Base-by-base conservation (phyloP, 148 eudicot genomes). In the Amaranthus cruentus region DNA sequence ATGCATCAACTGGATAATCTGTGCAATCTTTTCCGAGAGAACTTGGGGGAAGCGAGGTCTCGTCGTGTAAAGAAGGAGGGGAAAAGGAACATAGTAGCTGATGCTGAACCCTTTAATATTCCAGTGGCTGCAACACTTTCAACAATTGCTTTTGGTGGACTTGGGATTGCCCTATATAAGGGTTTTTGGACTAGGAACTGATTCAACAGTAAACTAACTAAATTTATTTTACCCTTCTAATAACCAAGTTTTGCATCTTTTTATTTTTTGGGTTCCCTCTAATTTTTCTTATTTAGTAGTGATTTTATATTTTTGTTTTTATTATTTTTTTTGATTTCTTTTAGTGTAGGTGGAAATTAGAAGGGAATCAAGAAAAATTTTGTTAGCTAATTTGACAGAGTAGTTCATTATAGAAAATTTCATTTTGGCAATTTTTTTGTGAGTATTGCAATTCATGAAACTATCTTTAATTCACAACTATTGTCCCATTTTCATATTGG, bases 1-100 rank as follows among this genome's bases (percentile, higher is more conserved):
- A 80, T 86, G 86, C 93, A 91, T 75, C 96, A 95, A 73, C 71
- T 95, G 47, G 98, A 90, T 48, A 90, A 84, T 72, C 88, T 95
- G 3, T 85, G 81, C 76, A 87, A 74, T 60, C 85, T 85, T 80
- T 85, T 95, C 13, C 70, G 83, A 5, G 96, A 85, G 54, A 84
- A 72, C 52, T 67, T 82, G 73, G 88, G 81, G 48, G 90, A 84
- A 56, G 91, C 83, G 72, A 80, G 64, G 47, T 42, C 86, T 3
- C 79, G 67, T 21, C 84, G 66, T 28, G 80, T 68, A 76, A 86
- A 79, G 67, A 69, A 54, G 4, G 79, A 64, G 9, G 83, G 76
- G 10, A 84, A 74, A 71, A 84, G 78, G 76, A 77, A 70, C 73
- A 70, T 72, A 43, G 47, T 75, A 13, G 63, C 71, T 4, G 82